Percentiles rank a stretch among this genome's conserved stretches.
phyloP scores from a whole-genome alignment of 441 rosid species.

The Jatropha multifida region DNA sequence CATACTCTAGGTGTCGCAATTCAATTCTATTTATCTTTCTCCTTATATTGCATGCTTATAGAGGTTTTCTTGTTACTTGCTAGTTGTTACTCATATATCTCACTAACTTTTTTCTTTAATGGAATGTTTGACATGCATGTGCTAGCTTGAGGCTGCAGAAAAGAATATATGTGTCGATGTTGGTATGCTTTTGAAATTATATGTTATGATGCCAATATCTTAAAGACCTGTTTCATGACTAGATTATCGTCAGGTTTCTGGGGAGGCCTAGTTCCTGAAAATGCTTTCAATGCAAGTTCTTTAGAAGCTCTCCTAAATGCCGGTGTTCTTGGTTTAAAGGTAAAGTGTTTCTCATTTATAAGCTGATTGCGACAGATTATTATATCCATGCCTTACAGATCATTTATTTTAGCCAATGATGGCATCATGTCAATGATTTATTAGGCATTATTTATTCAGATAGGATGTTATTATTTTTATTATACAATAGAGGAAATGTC shows the following conservation, averaged over 20 bases:
- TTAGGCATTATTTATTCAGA: constrained; percentile 2
- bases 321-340: constrained; percentile 97
- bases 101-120: constrained; percentile 5
- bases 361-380: background rate
- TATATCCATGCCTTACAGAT: background rate
- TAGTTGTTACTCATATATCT: background rate
- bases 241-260: constrained; percentile 67
- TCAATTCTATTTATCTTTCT: background rate
- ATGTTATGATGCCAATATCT: constrained; percentile 21
- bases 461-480: background rate
- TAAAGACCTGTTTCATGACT: constrained; percentile 10
- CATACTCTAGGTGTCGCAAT: background rate
- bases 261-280: constrained; percentile 98
- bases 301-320: constrained; percentile 73
- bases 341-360: constrained; percentile 22
- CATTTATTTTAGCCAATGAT: background rate
- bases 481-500: background rate
- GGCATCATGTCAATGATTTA: background rate
- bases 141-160: constrained; percentile 71
- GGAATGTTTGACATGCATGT: constrained; percentile 17
- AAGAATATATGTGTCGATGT: constrained; percentile 78
- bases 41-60: background rate
- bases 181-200: constrained; percentile 51
- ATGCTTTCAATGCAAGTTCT: constrained; percentile 70
- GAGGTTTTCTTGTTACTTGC: background rate